Base-by-base conservation (phyloP, 495 filamentous ascomycete species). In the Cercophora newfieldiana region DNA sequence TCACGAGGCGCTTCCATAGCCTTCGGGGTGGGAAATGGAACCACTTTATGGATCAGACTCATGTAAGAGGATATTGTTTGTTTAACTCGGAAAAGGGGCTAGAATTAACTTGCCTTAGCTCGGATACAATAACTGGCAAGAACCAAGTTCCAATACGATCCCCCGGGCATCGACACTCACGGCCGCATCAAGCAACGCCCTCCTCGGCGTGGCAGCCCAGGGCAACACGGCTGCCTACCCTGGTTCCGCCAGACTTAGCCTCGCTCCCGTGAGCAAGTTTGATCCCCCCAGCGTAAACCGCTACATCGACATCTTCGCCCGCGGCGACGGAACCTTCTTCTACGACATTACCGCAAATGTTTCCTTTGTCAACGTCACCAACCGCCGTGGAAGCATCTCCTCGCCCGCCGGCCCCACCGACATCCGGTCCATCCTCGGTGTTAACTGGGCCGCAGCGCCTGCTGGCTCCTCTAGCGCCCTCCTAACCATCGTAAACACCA, bases 11-110 rank as follows among this genome's bases (percentile, higher is more conserved):
- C 51, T 90, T 87, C 66, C 85, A 89, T 69, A 74, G 75, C 12
- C 70, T 89, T 1, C 67, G 87, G 1, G 72, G 75, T 58, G 87
- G 88, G 0, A 89, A 88, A 73, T 90, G 88, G 88, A 85, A 85
- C 68, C 82, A 88, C 70, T 67, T 76, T 7, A 73, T 73, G 69
- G 68, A 68, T 30, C 72, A 76, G 62, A 74, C 69, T 10, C 74
- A 76, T 48, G 37, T 44, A 44, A 44, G 37, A 14, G 37, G 37
- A 16, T n/a, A 44, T 6, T 44, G 3, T 16, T 14, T 4, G 37
- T n/a, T n/a, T n/a, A n/a, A n/a, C n/a, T n/a, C 37, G 12, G 12
- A 16, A 14, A 44, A 44, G 37, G 4, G 37, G 37, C 18, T 44
- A 44, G 12, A 14, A 44, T 16, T 44, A 16, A 44, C 37, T 6